Evolutionary conservation across 441 rosid genomes (phyloP).

Genomic region (Aleurites moluccanus): DNA sequence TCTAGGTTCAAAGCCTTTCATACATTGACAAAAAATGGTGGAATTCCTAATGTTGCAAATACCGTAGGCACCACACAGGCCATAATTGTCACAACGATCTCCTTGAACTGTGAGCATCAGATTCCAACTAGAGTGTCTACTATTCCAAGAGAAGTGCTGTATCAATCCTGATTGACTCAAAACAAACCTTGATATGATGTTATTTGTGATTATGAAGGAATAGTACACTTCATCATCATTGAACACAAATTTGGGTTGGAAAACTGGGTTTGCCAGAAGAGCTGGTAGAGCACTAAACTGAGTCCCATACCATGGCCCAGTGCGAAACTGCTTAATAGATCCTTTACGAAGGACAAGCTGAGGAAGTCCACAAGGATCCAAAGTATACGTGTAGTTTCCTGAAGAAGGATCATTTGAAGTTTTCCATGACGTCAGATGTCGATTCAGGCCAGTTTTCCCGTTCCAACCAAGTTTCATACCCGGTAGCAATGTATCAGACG

Average conservation of each 20-base stretch:
- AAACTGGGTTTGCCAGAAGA: conserved; percentile 40
- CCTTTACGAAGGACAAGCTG: conserved; percentile 42
- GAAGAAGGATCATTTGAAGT: conserved; percentile 43
- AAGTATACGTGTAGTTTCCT: conserved; percentile 43
- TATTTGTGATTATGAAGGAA: conserved; percentile 30
- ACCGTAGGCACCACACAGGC: conserved; percentile 53
- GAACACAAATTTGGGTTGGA: conserved; percentile 39
- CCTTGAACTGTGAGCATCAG: conserved; percentile 54
- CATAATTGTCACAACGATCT: conserved; percentile 59
- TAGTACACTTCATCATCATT: conserved; percentile 42
- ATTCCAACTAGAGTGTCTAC: conserved; percentile 40
- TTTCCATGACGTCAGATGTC: conserved; percentile 20
- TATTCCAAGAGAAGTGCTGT: conserved; percentile 56
- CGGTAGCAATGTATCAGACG: conserved; percentile 17
- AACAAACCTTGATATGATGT: conserved; percentile 32
- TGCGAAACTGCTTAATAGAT: conserved; percentile 35
- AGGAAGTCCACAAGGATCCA: conserved; percentile 48
- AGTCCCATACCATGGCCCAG: conserved; percentile 79
- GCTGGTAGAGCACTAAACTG: conserved; percentile 66
- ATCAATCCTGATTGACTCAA: conserved; percentile 37
- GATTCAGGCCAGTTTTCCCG: conserved; percentile 11
- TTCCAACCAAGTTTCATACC: conserved; percentile 25
- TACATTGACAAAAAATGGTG: conserved; percentile 54
- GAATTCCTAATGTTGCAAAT: conserved; percentile 52
- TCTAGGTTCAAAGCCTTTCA: conserved; percentile 51